phyloP scores from a whole-genome alignment of 129 eudicot genomes.

The Solidago caesia region DNA sequence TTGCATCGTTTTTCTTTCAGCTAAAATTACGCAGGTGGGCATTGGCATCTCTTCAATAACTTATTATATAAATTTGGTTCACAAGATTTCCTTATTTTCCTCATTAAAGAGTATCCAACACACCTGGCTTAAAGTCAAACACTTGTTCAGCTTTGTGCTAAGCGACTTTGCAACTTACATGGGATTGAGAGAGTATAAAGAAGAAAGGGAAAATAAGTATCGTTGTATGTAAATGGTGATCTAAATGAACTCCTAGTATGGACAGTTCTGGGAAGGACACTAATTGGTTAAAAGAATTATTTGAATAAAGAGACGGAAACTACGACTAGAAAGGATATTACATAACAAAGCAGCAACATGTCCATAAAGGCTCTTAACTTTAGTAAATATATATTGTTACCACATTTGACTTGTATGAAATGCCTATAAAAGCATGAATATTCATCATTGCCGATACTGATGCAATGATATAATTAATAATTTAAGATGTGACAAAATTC shows the following conservation, averaged over 20 bases:
- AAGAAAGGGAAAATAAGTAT: neutral
- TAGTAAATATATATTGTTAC: constrained; percentile 7
- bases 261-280: neutral
- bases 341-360: neutral
- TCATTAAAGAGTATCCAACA: neutral
- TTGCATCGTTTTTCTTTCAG: neutral
- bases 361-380: constrained; percentile 9
- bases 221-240: neutral
- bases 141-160: constrained; percentile 8
- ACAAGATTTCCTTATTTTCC: constrained; percentile 7
- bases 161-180: neutral
- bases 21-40: neutral
- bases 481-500: neutral
- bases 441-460: neutral
- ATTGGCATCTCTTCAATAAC: neutral
- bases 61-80: neutral
- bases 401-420: neutral
- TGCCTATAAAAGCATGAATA: neutral
- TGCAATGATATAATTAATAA: neutral
- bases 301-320: neutral
- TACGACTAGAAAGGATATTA: neutral
- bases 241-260: constrained; percentile 7
- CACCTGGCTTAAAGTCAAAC: neutral
- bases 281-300: neutral
- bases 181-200: neutral